Base-by-base conservation (phyloP, 225 moss, liverwort and hornwort genomes). In the Sphagnum tenellum region DNA sequence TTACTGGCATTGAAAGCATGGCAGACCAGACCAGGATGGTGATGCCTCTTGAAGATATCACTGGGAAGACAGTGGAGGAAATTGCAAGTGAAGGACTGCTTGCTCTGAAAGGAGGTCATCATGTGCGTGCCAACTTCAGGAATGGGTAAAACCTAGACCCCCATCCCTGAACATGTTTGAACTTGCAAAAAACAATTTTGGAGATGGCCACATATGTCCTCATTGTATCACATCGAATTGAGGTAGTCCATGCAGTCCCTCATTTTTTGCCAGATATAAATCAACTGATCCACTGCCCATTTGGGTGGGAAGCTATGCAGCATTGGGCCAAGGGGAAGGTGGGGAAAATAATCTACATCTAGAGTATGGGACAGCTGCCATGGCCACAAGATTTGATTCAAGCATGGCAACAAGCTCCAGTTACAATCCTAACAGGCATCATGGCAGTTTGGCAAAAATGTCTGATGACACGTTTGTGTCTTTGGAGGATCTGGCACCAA, bases 41-140 rank as follows among this genome's bases (percentile, higher is more conserved):
- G 8, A 92, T 96, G 96, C 88, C 88, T 49, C 66, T 90, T 81
- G 92, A 92, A 74, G 88, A 85, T 69, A 88, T 90, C 63, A 72
- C 90, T 62, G 96, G 92, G 64, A 86, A 79, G 66, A 83, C 76
- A 64, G 69, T 86, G 64, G 83, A 86, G 52, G 83, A 89, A 70
- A 74, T 90, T 61, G 73, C 72, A 29, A 65, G 82, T 48, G 87
- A 93, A 67, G 74, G 86, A 9, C 68, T 65, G 77, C 74, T 72
- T 67, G 71, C 84, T 52, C 76, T 82, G 50, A 85, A 81, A 60
- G 81, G 77, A 53, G n/a, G 7, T 12, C n/a, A 54, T 7, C 12
- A 58, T n/a, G 2, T 8, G 57, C 46, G 57, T 47, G 66, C 5
- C 45, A 67, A 57, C 55, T 5, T 4, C 52, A 56, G 12, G 29